Conservation (phyloP, 495 filamentous ascomycete genomes). For the Pyronema omphalodes region DNA sequence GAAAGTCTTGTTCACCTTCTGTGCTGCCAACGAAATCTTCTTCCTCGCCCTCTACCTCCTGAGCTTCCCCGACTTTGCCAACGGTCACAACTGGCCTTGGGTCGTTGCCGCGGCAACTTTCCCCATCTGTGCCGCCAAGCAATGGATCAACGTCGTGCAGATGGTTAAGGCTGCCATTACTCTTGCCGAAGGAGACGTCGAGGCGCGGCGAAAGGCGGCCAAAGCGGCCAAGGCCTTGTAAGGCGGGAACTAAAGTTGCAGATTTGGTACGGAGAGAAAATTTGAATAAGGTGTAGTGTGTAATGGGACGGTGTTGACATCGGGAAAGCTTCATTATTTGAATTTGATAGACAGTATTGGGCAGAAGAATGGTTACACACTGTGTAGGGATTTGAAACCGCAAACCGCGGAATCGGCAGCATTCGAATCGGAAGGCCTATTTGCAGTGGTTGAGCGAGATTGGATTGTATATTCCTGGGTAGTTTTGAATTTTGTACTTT, state of each 20-base stretch:
- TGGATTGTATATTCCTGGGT: neutral
- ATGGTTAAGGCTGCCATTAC: slow-evolving; percentile 82
- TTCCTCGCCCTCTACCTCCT: slow-evolving; percentile 97
- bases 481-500: neutral
- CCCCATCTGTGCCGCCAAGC: slow-evolving; percentile 80
- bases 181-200: slow-evolving; percentile 72
- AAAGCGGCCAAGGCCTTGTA: neutral
- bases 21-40: slow-evolving; percentile 79
- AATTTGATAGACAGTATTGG: neutral
- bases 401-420: neutral
- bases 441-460: neutral
- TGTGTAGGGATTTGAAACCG: neutral
- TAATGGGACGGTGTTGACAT: neutral
- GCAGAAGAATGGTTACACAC: neutral
- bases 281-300: neutral
- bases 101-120: slow-evolving; percentile 60
- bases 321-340: neutral
- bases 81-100: slow-evolving; percentile 62
- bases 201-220: slow-evolving; percentile 29
- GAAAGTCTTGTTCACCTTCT: slow-evolving; percentile 83
- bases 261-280: neutral
- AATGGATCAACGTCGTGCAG: slow-evolving; percentile 85
- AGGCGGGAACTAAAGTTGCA: neutral
- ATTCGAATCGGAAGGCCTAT: neutral
- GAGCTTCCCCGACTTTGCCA: slow-evolving; percentile 72